These are phyloP conservation scores for Leishmania mexicana DNA, from an alignment of 208 protist genomes.

Conservation along the genomic window DNA sequence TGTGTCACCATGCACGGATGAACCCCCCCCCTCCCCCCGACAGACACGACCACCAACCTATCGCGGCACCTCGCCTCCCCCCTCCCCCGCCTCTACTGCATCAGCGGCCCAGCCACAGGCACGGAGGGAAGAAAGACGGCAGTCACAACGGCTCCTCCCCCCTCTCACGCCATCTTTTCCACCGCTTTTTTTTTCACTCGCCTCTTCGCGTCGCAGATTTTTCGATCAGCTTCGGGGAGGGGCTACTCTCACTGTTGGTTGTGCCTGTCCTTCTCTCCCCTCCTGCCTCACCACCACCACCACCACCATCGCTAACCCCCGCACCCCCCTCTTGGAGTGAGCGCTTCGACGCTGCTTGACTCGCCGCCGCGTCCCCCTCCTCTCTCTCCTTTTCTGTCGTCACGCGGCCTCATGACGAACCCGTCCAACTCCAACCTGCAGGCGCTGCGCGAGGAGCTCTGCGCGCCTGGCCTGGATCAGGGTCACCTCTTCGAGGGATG, in stretches of 20 bases:
- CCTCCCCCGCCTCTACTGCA: not conserved
- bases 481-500: slow-evolving; percentile 72
- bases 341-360: too few relatives aligned
- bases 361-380: too few relatives aligned
- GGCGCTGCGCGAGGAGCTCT: slow-evolving; percentile 55
- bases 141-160: not conserved
- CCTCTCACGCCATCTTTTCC: not conserved
- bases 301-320: too few relatives aligned
- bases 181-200: not conserved
- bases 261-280: too few relatives aligned
- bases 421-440: slow-evolving; percentile 47
- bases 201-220: not conserved
- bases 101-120: not conserved
- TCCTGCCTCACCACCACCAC: not conserved
- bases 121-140: not conserved
- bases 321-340: too few relatives aligned
- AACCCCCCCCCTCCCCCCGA: too few relatives aligned
- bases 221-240: too few relatives aligned
- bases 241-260: not conserved
- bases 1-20: not conserved
- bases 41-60: not conserved
- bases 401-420: slow-evolving; percentile 14
- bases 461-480: slow-evolving; percentile 48
- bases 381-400: not conserved
- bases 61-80: too few relatives aligned